Conservation (phyloP, 305 asterid genomes). For the Fraxinus baroniana region DNA sequence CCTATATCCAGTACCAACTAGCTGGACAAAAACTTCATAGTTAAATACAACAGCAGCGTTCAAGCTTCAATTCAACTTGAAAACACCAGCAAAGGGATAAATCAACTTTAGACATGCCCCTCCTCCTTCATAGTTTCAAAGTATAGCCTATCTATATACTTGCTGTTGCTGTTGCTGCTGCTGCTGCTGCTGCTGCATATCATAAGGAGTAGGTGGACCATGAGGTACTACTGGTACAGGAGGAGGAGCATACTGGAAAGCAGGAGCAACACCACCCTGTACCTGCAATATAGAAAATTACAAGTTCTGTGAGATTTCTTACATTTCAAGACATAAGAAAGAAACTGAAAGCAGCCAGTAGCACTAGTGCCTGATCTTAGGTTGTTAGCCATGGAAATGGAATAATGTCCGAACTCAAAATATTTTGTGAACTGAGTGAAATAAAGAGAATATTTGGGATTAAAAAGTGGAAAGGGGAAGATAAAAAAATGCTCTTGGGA, state of each 20-base stretch:
- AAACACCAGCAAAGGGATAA: not conserved
- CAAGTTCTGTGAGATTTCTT: not conserved
- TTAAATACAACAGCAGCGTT: not conserved
- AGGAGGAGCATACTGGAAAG: slow-evolving; percentile 1
- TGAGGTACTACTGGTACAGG: not conserved
- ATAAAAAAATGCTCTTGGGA: not conserved
- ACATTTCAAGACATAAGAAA: not conserved
- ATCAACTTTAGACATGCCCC: not conserved
- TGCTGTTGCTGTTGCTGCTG: not conserved
- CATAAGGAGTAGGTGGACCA: not conserved
- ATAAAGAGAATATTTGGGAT: not conserved
- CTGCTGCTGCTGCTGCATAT: not conserved
- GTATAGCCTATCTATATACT: not conserved
- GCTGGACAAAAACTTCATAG: not conserved
- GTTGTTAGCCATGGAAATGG: not conserved
- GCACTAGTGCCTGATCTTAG: not conserved
- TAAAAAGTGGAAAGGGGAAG: not conserved
- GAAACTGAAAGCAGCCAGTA: not conserved
- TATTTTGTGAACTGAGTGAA: not conserved
- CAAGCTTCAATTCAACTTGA: not conserved
- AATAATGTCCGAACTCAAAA: not conserved
- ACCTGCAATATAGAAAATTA: not conserved
- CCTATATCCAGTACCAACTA: not conserved
- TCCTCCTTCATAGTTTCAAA: not conserved
- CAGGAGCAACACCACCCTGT: not conserved